phyloP scores from a whole-genome alignment of 2,329 filamentous ascomycete genomes.

The Byssothecium circinans region DNA sequence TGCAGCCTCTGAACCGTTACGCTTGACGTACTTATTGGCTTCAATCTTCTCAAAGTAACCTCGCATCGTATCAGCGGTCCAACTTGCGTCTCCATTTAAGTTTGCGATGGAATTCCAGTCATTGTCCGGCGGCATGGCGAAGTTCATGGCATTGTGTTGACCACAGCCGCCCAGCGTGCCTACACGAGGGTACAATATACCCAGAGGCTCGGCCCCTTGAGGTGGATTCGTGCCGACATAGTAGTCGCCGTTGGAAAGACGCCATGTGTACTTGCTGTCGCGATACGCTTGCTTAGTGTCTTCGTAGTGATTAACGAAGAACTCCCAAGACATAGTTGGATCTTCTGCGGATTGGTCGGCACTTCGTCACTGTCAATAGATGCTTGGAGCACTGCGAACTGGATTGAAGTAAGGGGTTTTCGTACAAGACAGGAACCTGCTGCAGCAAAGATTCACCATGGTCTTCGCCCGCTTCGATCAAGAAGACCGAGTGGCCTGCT shows the following conservation, averaged over 20 bases:
- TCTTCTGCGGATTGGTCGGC: conserved; percentile 53
- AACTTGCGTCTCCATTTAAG: conserved; percentile 60
- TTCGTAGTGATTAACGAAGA: conserved; percentile 60
- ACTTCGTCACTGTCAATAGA: no score
- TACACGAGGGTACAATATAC: conserved; percentile 58
- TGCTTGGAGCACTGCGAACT: no score
- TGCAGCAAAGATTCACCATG: conserved; percentile 43
- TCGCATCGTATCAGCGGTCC: conserved; percentile 54
- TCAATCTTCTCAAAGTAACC: conserved; percentile 56
- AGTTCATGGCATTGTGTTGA: conserved; percentile 56
- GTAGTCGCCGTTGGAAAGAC: conserved; percentile 49
- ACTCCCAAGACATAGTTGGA: conserved; percentile 58
- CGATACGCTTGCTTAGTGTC: conserved; percentile 52
- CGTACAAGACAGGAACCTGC: conserved; percentile 33
- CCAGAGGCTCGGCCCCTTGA: conserved; percentile 50
- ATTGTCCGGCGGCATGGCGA: conserved; percentile 43
- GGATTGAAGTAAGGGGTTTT: no score
- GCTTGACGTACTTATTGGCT: conserved; percentile 54
- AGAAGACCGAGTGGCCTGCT: conserved; percentile 56
- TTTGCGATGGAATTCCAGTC: conserved; percentile 60
- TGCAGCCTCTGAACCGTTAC: no score
- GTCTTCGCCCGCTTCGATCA: conserved; percentile 60
- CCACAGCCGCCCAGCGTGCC: conserved; percentile 58
- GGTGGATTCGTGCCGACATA: conserved; percentile 57
- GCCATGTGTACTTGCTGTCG: conserved; percentile 60